A percentile compares a stretch with the other conserved stretches of the same genome.
These are phyloP conservation scores for Saccharomycopsis selenospora DNA, from an alignment of 805 yeast genomes.

Conservation along the genomic window DNA sequence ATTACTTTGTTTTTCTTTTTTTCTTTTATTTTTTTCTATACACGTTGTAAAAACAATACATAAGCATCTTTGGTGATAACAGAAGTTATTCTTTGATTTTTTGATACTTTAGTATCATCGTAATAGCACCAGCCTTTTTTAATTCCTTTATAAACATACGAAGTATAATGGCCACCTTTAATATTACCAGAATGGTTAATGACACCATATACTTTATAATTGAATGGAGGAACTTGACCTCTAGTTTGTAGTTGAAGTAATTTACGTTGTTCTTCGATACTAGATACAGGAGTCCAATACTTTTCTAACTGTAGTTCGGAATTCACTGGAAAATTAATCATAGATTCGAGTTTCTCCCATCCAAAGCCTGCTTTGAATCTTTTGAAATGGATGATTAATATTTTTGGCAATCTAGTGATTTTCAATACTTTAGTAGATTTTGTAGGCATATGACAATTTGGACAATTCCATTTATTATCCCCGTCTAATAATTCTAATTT, in stretches of 20 bases:
- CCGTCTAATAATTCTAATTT: conserved; percentile 67
- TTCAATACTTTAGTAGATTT: conserved; percentile 60
- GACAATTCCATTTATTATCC: conserved; percentile 81
- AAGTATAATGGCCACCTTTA: conserved; percentile 83
- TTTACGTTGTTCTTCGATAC: conserved; percentile 37
- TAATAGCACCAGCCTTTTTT: conserved; percentile 68
- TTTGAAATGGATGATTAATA: conserved; percentile 77
- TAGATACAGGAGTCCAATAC: conserved; percentile 56
- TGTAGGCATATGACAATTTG: conserved; percentile 57
- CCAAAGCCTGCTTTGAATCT: conserved; percentile 52
- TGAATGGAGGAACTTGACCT: conserved; percentile 76
- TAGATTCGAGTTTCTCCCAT: conserved; percentile 52
- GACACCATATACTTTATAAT: conserved; percentile 70
- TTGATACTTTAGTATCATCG: conserved; percentile 69
- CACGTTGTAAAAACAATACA: conserved; percentile 66
- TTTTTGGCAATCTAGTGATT: conserved; percentile 71
- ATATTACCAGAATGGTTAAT: conserved; percentile 80
- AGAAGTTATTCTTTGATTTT: conserved; percentile 39
- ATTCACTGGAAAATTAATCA: conserved; percentile 59
- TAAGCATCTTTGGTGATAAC: conserved; percentile 74
- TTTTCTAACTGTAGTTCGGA: conserved; percentile 39
- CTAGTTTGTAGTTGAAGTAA: conserved; percentile 51
- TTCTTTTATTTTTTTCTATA: conserved; percentile 6
- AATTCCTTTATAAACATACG: conserved; percentile 61
- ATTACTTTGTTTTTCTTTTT: no score